Conservation (phyloP, 148 eudicot species). For the Fagopyrum homotropicum region DNA sequence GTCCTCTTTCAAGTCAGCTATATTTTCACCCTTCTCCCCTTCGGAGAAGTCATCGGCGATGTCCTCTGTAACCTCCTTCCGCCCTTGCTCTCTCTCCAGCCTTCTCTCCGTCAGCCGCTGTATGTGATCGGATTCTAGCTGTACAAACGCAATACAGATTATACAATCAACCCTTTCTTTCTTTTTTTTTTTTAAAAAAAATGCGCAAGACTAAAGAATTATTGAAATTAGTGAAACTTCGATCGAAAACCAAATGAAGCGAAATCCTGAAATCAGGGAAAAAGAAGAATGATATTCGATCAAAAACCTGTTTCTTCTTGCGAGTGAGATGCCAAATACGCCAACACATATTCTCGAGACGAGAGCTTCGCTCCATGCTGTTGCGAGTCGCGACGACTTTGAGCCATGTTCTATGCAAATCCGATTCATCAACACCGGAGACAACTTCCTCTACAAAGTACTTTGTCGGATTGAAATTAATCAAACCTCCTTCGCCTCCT, state of each 20-base stretch:
- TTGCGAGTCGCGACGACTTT: conserved; percentile 76
- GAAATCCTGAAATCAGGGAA: neutral
- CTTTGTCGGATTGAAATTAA: conserved; percentile 50
- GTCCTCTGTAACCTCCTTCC: conserved; percentile 55
- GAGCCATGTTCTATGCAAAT: conserved; percentile 67
- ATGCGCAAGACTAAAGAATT: no score
- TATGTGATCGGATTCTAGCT: conserved; percentile 71
- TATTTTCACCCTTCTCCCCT: conserved; percentile 55
- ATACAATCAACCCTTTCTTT: neutral
- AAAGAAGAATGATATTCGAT: neutral
- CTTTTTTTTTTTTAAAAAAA: neutral
- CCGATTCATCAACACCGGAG: conserved; percentile 58
- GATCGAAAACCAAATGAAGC: neutral
- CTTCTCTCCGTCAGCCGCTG: conserved; percentile 45
- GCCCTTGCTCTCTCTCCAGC: conserved; percentile 58
- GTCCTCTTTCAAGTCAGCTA: conserved; percentile 33
- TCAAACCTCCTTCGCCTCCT: neutral
- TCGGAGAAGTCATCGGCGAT: conserved; percentile 65
- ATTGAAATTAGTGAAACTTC: no score
- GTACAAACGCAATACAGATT: neutral
- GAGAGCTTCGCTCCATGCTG: conserved; percentile 53
- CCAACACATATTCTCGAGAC: conserved; percentile 83
- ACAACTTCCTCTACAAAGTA: conserved; percentile 78
- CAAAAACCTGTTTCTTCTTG: conserved; percentile 64
- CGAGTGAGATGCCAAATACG: conserved; percentile 84